Evolutionary conservation across 768 basidiomycete species (phyloP), one percentile per base, ranked within the genome.

Genomic region (Paxillus ammoniavirescens): DNA sequence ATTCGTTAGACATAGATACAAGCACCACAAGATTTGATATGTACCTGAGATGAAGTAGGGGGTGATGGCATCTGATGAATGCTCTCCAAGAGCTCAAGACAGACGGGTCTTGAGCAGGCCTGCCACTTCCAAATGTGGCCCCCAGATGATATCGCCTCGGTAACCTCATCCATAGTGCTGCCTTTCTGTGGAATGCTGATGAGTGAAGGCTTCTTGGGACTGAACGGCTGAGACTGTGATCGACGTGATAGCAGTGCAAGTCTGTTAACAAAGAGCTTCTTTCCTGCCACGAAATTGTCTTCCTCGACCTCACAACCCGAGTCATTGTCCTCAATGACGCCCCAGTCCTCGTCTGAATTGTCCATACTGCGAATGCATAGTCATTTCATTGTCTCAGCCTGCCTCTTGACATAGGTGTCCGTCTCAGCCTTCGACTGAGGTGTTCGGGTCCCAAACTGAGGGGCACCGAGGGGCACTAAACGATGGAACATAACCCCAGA

Each of bases 101-200:
- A n/a, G n/a, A n/a, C n/a, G n/a, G n/a, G n/a, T n/a, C n/a, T n/a
- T 21, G 86, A 82, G 10, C 86, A 82, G 1, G 88, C 88, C 10
- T 88, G 81, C 51, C 88, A 77, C 68, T 91, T 91, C 37, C 76
- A 79, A 52, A 91, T 74, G 67, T 89, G 89, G 0, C 88, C 89
- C 12, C 86, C 87, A 2, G 89, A 89, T 0, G 88, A 91, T 53
- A 90, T 76, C 2, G 82, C 83, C 56, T 84, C 86, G 2, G 75
- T 82, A 30, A 86, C 82, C 63, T 87, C 85, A 56, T 82, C 79
- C 46, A 73, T 72, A 21, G 69, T 62, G 48, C 73, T 82, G 1
- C 72, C 75, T 54, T 77, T 78, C 42, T 70, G 70, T 15, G 70
- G 68, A 13, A 70, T 55, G 15, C 59, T 66, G 30, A 63, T 52